Base-by-base conservation (phyloP, 2,329 filamentous ascomycete genomes). In the Colletotrichum australisinense region DNA sequence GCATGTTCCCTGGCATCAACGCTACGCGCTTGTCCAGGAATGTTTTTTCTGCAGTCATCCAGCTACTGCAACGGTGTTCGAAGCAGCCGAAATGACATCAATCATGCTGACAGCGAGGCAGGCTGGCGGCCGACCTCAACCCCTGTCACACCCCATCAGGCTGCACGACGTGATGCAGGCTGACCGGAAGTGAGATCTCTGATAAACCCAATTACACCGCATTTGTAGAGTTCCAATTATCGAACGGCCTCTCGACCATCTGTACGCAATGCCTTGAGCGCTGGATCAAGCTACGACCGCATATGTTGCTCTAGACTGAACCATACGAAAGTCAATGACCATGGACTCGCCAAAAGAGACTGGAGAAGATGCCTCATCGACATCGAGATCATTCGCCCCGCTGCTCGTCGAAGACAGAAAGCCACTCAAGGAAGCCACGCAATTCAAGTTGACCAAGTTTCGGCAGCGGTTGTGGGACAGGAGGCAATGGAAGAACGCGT, bases 361-460 rank as follows among this genome's bases (percentile, higher is more conserved):
- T 6, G 58, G n/a, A 14, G 11, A 12, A 22, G 35, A 53, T 9
- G 24, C 49, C 2, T 12, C 52, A 22, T 63, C 69, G 9, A 42
- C 38, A 26, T 63, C 69, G 6, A 68, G 42, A 30, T 22, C 69
- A 1, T 68, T 68, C 30, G 49, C 52, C 3, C 69, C 69, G 19
- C 69, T 72, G 1, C 69, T 72, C 12, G 24, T 72, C 3, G 49
- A 58, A 8, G 64, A 72, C 5, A 26, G 24, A 16, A 46, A 11
- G 1, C 28, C 38, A 5, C 55, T 11, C 9, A n/a, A 42, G 14
- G 30, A 38, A 16, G 24, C 22, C 8, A 32, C 28, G n/a, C 55
- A 12, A 19, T 63, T 52, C 28, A 49, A 24, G 14, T 38, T 55
- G 19, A 19, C 30, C 2, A 28, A 66, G 22, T 38, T 70, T 5